phyloP scores from a whole-genome alignment of 768 basidiomycete species.

The Gloeopeniophorella convolvens region DNA sequence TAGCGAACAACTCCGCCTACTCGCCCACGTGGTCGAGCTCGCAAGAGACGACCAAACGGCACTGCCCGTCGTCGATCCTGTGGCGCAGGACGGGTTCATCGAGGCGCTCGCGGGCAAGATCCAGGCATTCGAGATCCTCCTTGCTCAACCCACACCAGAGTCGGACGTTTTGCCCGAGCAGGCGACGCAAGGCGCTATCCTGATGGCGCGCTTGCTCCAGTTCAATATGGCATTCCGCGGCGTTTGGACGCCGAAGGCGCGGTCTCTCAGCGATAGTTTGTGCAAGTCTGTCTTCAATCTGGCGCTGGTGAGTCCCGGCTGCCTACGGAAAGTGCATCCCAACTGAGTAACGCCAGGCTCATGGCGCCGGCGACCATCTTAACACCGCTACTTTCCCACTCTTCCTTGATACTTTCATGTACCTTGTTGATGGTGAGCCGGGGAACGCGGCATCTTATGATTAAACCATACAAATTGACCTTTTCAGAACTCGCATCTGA shows the following conservation, averaged over 20 bases:
- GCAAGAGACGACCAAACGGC: slow-evolving; percentile 41
- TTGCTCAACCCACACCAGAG: slow-evolving; percentile 20
- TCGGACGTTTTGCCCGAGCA: slow-evolving; percentile 16
- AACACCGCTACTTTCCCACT: slow-evolving; percentile 57
- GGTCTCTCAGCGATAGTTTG: slow-evolving; percentile 39
- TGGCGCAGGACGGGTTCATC: slow-evolving; percentile 54
- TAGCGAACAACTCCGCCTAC: slow-evolving; percentile 58
- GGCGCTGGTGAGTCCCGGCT: slow-evolving; percentile 17
- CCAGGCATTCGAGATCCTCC: slow-evolving; percentile 28
- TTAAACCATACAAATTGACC: too few species aligned
- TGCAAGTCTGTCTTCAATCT: slow-evolving; percentile 36
- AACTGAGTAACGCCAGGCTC: slow-evolving; percentile 35
- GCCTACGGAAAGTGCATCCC: neutral
- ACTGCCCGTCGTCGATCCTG: slow-evolving; percentile 44
- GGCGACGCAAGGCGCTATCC: slow-evolving; percentile 38
- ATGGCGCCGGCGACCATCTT: slow-evolving; percentile 45
- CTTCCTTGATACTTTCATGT: slow-evolving; percentile 67
- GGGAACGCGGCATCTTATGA: too few species aligned
- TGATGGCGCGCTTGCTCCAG: slow-evolving; percentile 63
- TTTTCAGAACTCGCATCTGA: slow-evolving; percentile 58
- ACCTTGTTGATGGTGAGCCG: slow-evolving; percentile 62
- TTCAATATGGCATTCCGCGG: slow-evolving; percentile 64
- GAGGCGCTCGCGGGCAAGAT: slow-evolving; percentile 43
- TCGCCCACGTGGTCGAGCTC: slow-evolving; percentile 63
- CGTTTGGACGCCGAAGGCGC: slow-evolving; percentile 47